These are phyloP conservation scores for Lyophyllum shimeji DNA, from an alignment of 768 basidiomycete species.

Conservation along the genomic window DNA sequence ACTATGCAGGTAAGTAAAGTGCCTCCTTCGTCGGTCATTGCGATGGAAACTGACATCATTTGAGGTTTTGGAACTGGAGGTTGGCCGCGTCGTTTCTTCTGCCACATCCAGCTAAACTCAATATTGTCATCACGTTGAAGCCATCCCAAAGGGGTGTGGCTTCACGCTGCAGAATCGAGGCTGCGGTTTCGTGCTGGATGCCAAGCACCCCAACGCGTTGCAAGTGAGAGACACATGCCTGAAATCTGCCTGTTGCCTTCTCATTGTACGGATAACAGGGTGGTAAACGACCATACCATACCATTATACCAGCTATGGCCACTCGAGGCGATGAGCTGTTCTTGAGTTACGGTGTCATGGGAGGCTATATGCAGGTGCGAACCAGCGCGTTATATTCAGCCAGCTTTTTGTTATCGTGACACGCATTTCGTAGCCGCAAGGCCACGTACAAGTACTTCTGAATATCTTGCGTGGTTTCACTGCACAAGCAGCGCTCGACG, in stretches of 20 bases:
- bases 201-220: slow-evolving; percentile 84
- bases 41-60: background rate
- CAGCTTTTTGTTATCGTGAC: background rate
- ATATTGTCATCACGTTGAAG: slow-evolving; percentile 32
- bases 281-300: slow-evolving; percentile 86
- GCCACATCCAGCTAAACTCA: background rate
- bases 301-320: slow-evolving; percentile 90
- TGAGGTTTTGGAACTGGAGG: slow-evolving; percentile 89
- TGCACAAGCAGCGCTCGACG: slow-evolving; percentile 88
- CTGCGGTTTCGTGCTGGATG: slow-evolving; percentile 73
- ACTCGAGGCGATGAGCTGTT: slow-evolving; percentile 80
- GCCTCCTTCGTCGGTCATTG: slow-evolving; percentile 1
- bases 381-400: background rate
- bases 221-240: slow-evolving; percentile 41
- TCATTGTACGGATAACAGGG: slow-evolving; percentile 38
- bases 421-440: slow-evolving; percentile 72
- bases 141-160: slow-evolving; percentile 91
- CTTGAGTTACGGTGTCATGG: slow-evolving; percentile 90
- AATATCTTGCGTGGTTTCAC: slow-evolving; percentile 88
- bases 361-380: slow-evolving; percentile 81
- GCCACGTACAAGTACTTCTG: slow-evolving; percentile 91
- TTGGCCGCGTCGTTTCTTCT: slow-evolving; percentile 22
- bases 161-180: slow-evolving; percentile 98
- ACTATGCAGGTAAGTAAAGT: slow-evolving; percentile 79
- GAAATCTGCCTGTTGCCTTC: background rate